Evolutionary conservation across 257 asterid genomes (phyloP).

Genomic region (Rubia yunnanensis): DNA sequence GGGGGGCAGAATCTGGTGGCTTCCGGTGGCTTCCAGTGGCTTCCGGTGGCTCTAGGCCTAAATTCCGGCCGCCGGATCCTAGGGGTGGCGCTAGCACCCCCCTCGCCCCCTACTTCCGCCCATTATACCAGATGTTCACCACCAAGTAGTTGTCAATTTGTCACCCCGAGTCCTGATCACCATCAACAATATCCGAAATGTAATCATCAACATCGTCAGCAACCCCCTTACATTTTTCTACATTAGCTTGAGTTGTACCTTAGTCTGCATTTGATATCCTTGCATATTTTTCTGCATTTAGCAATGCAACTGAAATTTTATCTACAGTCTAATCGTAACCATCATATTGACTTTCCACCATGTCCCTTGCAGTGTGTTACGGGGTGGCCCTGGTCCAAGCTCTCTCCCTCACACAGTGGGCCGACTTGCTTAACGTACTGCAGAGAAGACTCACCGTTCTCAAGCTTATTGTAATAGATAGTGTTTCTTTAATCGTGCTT

Average conservation of each 20-base stretch:
- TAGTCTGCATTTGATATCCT: neutral
- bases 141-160: neutral
- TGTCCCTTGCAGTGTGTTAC: slow-evolving; percentile 14
- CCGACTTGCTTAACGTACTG: no score
- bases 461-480: no score
- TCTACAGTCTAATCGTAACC: slow-evolving; percentile 14
- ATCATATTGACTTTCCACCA: slow-evolving; percentile 13
- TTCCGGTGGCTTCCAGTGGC: no score
- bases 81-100: no score
- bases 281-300: neutral
- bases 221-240: slow-evolving; percentile 23
- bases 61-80: no score
- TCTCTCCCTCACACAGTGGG: no score
- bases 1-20: no score
- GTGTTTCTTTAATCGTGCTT: no score
- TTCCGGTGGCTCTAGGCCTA: no score
- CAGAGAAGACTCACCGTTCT: no score
- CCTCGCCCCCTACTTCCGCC: no score
- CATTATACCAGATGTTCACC: neutral
- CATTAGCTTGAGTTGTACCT: slow-evolving; percentile 1
- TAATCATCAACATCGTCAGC: slow-evolving; percentile 42
- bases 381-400: no score
- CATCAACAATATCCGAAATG: slow-evolving; percentile 64
- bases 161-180: slow-evolving; percentile 62
- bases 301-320: slow-evolving; percentile 19